Percentiles rank a stretch among this genome's conserved stretches.
Evolutionary conservation across 2,329 filamentous ascomycete species (phyloP).

Genomic region (Aureobasidium zeae): DNA sequence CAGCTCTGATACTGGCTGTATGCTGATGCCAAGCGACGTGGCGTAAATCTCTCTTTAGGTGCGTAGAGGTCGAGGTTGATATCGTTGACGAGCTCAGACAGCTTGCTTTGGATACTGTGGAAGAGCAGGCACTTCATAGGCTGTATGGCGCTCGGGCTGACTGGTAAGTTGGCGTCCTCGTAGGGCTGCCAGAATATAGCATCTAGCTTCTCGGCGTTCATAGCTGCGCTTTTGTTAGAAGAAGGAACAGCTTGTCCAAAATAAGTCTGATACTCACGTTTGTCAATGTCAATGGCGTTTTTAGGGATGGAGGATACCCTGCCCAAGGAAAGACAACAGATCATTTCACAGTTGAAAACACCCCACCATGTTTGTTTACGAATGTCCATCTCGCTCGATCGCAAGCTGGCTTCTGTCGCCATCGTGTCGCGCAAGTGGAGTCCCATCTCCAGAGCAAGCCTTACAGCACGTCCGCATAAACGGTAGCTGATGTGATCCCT

Average conservation of each 20-base stretch:
- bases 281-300: constrained; percentile 41
- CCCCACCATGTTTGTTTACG: constrained; percentile 47
- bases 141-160: constrained; percentile 57
- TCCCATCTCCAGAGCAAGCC: constrained; percentile 63
- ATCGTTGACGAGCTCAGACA: constrained; percentile 65
- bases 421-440: constrained; percentile 45
- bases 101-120: constrained; percentile 52
- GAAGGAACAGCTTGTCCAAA: constrained; percentile 15
- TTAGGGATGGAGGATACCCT: constrained; percentile 40
- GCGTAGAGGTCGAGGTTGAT: constrained; percentile 65
- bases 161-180: constrained; percentile 26
- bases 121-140: constrained; percentile 46
- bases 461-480: constrained; percentile 62
- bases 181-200: constrained; percentile 30
- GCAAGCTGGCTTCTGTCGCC: constrained; percentile 25
- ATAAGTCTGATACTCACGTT: constrained; percentile 27
- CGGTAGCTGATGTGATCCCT: constrained; percentile 65
- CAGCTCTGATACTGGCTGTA: constrained; percentile 63
- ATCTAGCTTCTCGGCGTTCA: constrained; percentile 20
- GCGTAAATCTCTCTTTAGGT: constrained; percentile 55
- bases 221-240: constrained; percentile 6
- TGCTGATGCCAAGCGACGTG: constrained; percentile 51
- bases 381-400: constrained; percentile 38
- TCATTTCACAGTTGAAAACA: constrained; percentile 42
- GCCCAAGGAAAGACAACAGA: constrained; percentile 39